Evolutionary conservation across 2,329 filamentous ascomycete genomes (phyloP).

Genomic region (Fusarium algeriense): DNA sequence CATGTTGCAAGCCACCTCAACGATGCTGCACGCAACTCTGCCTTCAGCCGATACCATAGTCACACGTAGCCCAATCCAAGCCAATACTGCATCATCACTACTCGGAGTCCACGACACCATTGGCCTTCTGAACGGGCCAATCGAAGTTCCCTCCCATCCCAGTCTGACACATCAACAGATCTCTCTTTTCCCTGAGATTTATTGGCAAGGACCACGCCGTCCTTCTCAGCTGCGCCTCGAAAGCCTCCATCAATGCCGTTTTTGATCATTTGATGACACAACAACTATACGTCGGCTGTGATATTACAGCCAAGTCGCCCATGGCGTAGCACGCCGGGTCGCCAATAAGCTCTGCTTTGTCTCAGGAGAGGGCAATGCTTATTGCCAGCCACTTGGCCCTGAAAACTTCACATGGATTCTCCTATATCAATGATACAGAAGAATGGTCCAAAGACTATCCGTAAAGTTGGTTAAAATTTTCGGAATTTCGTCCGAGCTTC

Average conservation of each 20-base stretch:
- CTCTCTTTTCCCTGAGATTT: constrained; percentile 13
- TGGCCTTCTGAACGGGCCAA: constrained; percentile 36
- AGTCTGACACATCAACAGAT: constrained; percentile 9
- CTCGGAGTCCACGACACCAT: constrained; percentile 28
- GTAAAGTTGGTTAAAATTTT: background rate
- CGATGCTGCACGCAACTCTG: constrained; percentile 37
- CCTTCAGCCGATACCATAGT: constrained; percentile 41
- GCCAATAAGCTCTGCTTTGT: constrained; percentile 22
- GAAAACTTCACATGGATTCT: background rate
- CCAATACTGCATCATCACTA: constrained; percentile 22
- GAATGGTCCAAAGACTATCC: background rate
- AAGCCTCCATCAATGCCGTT: constrained; percentile 34
- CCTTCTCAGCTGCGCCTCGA: constrained; percentile 27
- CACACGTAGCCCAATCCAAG: constrained; percentile 42
- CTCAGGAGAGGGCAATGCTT: constrained; percentile 25
- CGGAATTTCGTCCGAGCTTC: constrained; percentile 17
- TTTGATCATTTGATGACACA: constrained; percentile 10
- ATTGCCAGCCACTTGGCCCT: constrained; percentile 5
- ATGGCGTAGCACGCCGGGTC: constrained; percentile 15
- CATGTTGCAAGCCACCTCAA: constrained; percentile 21
- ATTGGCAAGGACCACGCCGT: constrained; percentile 17
- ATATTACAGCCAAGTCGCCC: constrained; percentile 26
- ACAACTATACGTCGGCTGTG: constrained; percentile 13
- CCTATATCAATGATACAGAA: background rate
- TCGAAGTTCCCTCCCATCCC: constrained; percentile 6